Percentiles rank a stretch among this genome's conserved stretches.
Evolutionary conservation across 2,329 filamentous ascomycete species (phyloP).

Genomic region (Fusarium sp.): DNA sequence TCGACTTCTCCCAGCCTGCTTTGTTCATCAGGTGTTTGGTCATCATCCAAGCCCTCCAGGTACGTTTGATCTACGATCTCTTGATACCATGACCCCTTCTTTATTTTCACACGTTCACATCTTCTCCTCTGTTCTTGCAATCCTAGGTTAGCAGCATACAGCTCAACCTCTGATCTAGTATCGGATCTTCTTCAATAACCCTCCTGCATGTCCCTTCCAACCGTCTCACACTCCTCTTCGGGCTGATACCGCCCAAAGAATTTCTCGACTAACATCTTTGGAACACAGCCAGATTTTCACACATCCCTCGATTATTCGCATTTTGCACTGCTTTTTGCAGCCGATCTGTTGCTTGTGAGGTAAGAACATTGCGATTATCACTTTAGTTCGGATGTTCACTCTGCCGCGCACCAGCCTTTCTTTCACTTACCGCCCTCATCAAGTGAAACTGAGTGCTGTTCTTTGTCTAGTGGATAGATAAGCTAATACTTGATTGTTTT

Average conservation of each 20-base stretch:
- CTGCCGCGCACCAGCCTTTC: background rate
- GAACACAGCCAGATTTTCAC: conserved; percentile 44
- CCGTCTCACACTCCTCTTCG: background rate
- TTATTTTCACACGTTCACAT: background rate
- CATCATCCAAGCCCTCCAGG: conserved; percentile 43
- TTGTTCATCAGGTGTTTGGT: conserved; percentile 46
- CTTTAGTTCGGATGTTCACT: background rate
- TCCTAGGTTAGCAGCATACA: too few species aligned
- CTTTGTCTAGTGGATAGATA: background rate
- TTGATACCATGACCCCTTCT: background rate
- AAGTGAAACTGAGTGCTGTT: background rate
- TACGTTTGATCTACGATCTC: conserved; percentile 28
- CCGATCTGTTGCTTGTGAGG: conserved; percentile 50
- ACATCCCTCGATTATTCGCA: conserved; percentile 46
- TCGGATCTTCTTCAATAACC: background rate
- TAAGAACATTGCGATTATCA: conserved; percentile 28
- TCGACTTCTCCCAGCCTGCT: conserved; percentile 46
- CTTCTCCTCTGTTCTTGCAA: too few species aligned
- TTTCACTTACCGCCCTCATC: background rate
- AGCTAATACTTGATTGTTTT: background rate
- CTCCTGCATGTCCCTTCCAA: background rate
- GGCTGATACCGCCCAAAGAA: background rate
- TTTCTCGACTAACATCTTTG: background rate
- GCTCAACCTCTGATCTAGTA: background rate
- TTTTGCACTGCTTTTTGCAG: conserved; percentile 46